phyloP scores from a whole-genome alignment of 192 early-diverging fungal genomes.

The Backusella tuberculispora region DNA sequence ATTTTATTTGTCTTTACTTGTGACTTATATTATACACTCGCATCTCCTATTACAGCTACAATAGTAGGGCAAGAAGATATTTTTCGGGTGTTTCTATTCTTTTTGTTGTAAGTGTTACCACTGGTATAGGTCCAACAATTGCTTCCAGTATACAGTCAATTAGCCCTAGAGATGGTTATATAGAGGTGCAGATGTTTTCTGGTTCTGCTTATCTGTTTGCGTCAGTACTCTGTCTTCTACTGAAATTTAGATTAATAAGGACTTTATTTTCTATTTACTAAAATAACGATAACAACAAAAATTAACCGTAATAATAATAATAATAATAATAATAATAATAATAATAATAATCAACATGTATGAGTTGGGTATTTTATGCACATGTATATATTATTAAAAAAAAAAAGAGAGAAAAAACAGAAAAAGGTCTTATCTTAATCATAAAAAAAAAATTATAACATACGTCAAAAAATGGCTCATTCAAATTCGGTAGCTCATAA shows the following conservation, averaged over 20 bases:
- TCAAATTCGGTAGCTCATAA: no score
- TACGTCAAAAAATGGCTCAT: no score
- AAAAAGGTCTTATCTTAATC: no score
- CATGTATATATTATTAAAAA: no score
- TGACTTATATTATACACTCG: constrained; percentile 31
- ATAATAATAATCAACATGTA: no score
- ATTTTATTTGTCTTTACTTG: constrained; percentile 30
- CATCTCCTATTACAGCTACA: constrained; percentile 36
- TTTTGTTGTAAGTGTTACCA: constrained; percentile 8
- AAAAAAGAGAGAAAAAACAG: no score
- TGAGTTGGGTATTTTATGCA: no score
- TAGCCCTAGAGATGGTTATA: constrained; percentile 16
- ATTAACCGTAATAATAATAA: neutral
- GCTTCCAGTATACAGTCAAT: constrained; percentile 20
- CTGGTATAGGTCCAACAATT: constrained; percentile 25
- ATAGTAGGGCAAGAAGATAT: constrained; percentile 31
- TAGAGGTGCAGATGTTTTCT: constrained; percentile 32
- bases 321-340: no score
- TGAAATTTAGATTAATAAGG: constrained; percentile 27
- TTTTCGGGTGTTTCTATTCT: constrained; percentile 23
- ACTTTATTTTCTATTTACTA: neutral
- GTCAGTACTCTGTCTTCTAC: neutral
- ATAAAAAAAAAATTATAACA: no score
- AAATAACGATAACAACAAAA: neutral
- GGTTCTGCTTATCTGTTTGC: constrained; percentile 20